Conservation (phyloP, 768 basidiomycete genomes). For the Agaricus bisporus region DNA sequence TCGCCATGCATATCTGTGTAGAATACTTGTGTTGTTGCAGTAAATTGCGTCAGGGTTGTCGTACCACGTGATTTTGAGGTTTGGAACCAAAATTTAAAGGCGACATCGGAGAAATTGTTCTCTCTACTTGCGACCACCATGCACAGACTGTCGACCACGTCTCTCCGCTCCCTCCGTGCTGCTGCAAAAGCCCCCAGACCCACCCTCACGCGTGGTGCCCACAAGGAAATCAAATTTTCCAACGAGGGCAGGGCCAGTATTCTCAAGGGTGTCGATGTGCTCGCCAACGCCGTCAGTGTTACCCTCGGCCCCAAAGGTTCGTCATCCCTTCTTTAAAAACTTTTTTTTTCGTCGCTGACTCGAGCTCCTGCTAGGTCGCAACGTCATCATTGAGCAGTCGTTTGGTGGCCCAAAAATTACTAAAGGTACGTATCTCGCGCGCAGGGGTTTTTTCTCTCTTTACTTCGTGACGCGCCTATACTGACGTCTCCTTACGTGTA, state of each 20-base stretch:
- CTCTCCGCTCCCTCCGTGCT: slow-evolving; percentile 61
- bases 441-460: slow-evolving; percentile 1
- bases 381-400: slow-evolving; percentile 96
- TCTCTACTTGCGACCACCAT: slow-evolving; percentile 30
- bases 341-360: neutral
- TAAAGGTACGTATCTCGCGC: slow-evolving; percentile 53
- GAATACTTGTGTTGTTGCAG: too few relatives aligned
- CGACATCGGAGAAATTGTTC: neutral
- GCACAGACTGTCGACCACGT: slow-evolving; percentile 68
- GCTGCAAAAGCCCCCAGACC: slow-evolving; percentile 53
- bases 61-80: slow-evolving; percentile 12
- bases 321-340: slow-evolving; percentile 11
- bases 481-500: slow-evolving; percentile 21
- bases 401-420: slow-evolving; percentile 93
- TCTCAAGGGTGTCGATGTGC: slow-evolving; percentile 91
- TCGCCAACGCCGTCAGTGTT: slow-evolving; percentile 94
- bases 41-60: slow-evolving; percentile 8
- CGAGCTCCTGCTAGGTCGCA: slow-evolving; percentile 57
- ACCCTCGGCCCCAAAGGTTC: slow-evolving; percentile 94
- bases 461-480: neutral
- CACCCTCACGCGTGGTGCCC: slow-evolving; percentile 58
- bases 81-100: neutral
- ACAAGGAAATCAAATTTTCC: slow-evolving; percentile 97
- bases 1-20: too few relatives aligned
- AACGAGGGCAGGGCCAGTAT: slow-evolving; percentile 93